Conservation (phyloP, 2,329 filamentous ascomycete genomes). For the Talaromyces rugulosus region DNA sequence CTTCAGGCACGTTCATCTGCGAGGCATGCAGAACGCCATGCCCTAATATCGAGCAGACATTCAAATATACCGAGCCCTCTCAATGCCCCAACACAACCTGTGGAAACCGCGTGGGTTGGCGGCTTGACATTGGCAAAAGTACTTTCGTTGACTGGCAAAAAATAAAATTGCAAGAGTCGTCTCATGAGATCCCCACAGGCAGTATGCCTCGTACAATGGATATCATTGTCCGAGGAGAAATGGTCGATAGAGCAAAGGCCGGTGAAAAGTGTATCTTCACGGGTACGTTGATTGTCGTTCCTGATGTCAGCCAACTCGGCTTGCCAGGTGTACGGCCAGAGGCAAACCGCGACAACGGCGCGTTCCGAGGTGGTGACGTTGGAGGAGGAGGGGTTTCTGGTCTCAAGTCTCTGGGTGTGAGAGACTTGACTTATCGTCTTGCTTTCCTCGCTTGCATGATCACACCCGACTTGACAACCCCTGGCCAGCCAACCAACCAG, state of each 20-base stretch:
- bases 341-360: slow-evolving; percentile 76
- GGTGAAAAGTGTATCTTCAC: slow-evolving; percentile 99
- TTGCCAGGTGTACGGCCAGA: slow-evolving; percentile 81
- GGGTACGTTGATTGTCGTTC: slow-evolving; percentile 90
- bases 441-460: slow-evolving; percentile 98
- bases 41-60: slow-evolving; percentile 92
- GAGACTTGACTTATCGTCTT: slow-evolving; percentile 89
- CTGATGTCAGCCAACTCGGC: slow-evolving; percentile 90
- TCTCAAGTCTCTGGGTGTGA: slow-evolving; percentile 86
- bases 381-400: slow-evolving; percentile 83
- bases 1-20: slow-evolving; percentile 86
- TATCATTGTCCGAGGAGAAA: slow-evolving; percentile 91
- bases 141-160: slow-evolving; percentile 99
- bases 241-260: slow-evolving; percentile 94
- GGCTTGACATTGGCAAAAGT: slow-evolving; percentile 92
- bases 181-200: slow-evolving; percentile 93
- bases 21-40: slow-evolving; percentile 80
- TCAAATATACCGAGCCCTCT: slow-evolving; percentile 93
- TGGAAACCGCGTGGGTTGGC: slow-evolving; percentile 88
- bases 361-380: slow-evolving; percentile 70
- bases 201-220: slow-evolving; percentile 99
- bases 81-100: slow-evolving; percentile 88
- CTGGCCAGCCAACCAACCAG: slow-evolving; percentile 68
- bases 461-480: slow-evolving; percentile 76
- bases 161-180: slow-evolving; percentile 96